Base-by-base conservation (phyloP, 1,284 basidiomycete species). In the Leccinum solheimii region DNA sequence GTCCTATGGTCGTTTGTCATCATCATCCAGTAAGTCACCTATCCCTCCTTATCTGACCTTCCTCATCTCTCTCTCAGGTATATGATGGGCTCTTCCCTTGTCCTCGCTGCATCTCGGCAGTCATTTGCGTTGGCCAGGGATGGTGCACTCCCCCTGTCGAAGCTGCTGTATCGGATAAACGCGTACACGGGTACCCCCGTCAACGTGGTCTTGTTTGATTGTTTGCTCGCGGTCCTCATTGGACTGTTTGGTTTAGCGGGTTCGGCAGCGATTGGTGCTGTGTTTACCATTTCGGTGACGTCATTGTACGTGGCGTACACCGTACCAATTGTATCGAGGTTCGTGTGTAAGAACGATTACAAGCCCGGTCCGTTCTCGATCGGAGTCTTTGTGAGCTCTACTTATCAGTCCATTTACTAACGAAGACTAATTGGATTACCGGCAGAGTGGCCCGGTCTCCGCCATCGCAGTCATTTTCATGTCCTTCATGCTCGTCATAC, bases 381-480 rank as follows among this genome's bases (percentile, higher is more conserved):
- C 1, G 43, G 43, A 19, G 16, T 21, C 10, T 45, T 45, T 10
- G 43, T 45, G 19, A 45, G 36, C 36, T 11, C n/a, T n/a, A 45
- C 19, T 19, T 45, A 19, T 45, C 9, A n/a, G 40, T 36, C 13
- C 26, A 26, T 26, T 26, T 26, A 26, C 26, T 26, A 1, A 26
- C 26, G 26, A 26, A 26, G 26, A 26, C 13, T 36, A 1, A 36
- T 36, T 36, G 36, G 36, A 38, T 38, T 38, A 1, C 36, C 14
- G 36, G 14, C 2, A 76, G 72, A 65, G 73, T 45, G 53, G 56
- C 10, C 70, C 74, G 4, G 62, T 76, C 3, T 64, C 74, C 3
- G 54, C 60, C 2, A 58, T 69, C 16, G 69, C 70, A 1, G 67
- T 71, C 27, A 34, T 51, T 1, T 76, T 66, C n/a, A 76, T 76